Evolutionary conservation across 257 asterid species (phyloP), one percentile per base, ranked within the genome.

Genomic region (Ilex aquifolium): DNA sequence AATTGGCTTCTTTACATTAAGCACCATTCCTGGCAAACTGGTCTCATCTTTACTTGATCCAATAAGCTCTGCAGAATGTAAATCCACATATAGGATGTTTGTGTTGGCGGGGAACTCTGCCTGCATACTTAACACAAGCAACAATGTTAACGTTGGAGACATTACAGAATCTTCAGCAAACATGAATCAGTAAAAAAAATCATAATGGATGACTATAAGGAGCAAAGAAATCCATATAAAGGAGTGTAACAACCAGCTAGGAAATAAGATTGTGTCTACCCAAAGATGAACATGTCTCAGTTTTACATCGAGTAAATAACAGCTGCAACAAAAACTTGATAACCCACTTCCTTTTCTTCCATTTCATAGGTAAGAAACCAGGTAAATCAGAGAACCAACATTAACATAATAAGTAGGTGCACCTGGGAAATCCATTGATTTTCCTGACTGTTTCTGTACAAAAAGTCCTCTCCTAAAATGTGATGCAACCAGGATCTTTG

Each of bases 1-100:
- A 55, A 93, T 82, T 68, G 95, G 79, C 75, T 93, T 93, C 75
- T 87, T 93, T 49, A 77, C 78, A 69, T 92, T 92, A 74, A 92
- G 97, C 65, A 93, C 95, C 91, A 90, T 78, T 72, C 95, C 99
- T 6, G 99, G 97, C 72, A 92, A 80, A 76, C 99, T 79, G 74
- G 75, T 77, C 56, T 69, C 78, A 17, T 71, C 77, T 57, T 81
- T 75, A 67, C 99, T 82, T 49, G 97, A 90, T 46, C 85, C 99
- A 76, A 93, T 65, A 65, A 62, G 79, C 83, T 85, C 97, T 7
- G 94, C 99, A 67, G 94, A 84, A 71, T 83, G 85, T 75, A 93
- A 80, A 85, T 93, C 99, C 76, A 93, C 88, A 17, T 93, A 93
- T 50, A 93, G 80, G 66, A 93, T 93, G 66, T 93, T 93, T 68